phyloP scores from a whole-genome alignment of 2,329 filamentous ascomycete genomes.

The Orbilia blumenaviensis region DNA sequence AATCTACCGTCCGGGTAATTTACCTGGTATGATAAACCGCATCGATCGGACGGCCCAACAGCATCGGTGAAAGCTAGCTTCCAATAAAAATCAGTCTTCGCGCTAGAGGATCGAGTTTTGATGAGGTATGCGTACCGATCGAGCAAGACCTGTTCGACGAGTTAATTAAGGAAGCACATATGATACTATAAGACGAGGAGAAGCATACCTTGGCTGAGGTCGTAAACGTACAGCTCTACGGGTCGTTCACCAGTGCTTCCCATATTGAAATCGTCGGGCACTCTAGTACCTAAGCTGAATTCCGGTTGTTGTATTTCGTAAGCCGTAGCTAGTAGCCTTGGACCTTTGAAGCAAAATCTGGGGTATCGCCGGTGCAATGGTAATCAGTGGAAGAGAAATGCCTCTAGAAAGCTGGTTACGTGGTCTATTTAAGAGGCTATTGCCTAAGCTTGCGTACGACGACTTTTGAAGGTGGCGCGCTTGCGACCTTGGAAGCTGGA shows the following conservation, averaged over 20 bases:
- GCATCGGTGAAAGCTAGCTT: slow-evolving; percentile 66
- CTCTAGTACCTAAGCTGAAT: not conserved
- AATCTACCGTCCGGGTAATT: not conserved
- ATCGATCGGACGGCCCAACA: slow-evolving; percentile 78
- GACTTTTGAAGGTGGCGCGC: not conserved
- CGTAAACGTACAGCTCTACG: slow-evolving; percentile 79
- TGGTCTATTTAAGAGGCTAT: slow-evolving; percentile 24
- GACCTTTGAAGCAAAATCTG: not conserved
- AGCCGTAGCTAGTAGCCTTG: not conserved
- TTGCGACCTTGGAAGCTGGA: not conserved
- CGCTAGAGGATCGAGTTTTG: not conserved
- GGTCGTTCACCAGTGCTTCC: slow-evolving; percentile 47
- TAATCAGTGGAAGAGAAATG: not conserved
- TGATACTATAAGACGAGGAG: slow-evolving; percentile 59
- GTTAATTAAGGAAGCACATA: slow-evolving; percentile 17
- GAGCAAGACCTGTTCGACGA: slow-evolving; percentile 49
- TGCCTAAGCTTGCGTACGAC: not conserved
- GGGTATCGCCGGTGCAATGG: not conserved
- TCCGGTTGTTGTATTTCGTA: not conserved
- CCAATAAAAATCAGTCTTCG: slow-evolving; percentile 55
- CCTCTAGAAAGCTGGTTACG: not conserved
- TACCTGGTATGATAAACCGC: slow-evolving; percentile 90
- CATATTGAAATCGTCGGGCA: slow-evolving; percentile 6
- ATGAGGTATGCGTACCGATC: slow-evolving; percentile 4
- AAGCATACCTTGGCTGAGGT: slow-evolving; percentile 70